Base-by-base conservation (phyloP, 805 yeast genomes). In the Ogataea ramenticola region DNA sequence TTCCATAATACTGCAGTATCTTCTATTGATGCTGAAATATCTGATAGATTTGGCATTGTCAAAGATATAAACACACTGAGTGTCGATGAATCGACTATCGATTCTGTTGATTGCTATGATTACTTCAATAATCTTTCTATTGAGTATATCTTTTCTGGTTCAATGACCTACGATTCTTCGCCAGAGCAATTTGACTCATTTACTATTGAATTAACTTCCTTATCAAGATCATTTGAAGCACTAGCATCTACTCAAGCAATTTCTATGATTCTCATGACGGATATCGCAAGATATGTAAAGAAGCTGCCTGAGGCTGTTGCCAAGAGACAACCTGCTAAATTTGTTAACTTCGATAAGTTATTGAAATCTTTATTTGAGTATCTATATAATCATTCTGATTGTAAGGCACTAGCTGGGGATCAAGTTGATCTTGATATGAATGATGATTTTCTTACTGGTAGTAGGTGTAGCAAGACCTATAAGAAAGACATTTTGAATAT, bases 161-260 rank as follows among this genome's bases (percentile, higher is more conserved):
- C 32, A 14, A 4, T 29, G 5, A 29, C 12, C 12, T 10, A 11
- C 4, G n/a, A 29, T 14, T 4, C 12, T 4, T 29, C 12, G n/a
- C 57, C 57, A 4, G 57, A 53, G 39, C 48, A 44, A 14, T 43
- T 53, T 32, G 51, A 49, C n/a, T 44, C 45, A 8, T 44, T 52
- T 16, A 44, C 48, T 12, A 46, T 46, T 7, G 53, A 49, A 41
- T 12, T 52, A 4, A 6, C 43, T 39, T 50, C 49, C 11, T 32
- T 53, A 37, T 40, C 46, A 36, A 46, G 40, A 17, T 43, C 40
- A 27, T 47, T 48, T 3, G 43, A 46, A 12, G 26, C 45, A 12
- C 21, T 49, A 34, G 43, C 49, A 7, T 33, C 54, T 3, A 27
- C 51, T 17, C 57, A 54, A 38, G 47, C 56, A 14, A 31, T 54